These are phyloP conservation scores for Lentinula boryana DNA, from an alignment of 768 basidiomycete genomes.

Conservation along the genomic window DNA sequence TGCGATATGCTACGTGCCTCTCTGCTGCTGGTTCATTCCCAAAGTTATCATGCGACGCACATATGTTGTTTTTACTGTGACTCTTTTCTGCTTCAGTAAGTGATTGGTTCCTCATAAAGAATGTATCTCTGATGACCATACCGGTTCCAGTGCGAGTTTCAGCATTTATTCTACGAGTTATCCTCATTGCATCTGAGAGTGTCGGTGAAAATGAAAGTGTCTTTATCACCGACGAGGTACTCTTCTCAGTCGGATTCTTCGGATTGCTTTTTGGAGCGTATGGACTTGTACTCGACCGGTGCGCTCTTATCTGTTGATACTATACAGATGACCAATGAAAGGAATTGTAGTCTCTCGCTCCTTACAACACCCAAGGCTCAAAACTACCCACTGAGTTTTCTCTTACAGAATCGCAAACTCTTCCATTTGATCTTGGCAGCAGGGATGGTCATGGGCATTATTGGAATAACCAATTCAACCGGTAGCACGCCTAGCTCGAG, in stretches of 20 bases:
- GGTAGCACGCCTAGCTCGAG: conserved; percentile 11
- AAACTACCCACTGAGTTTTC: background rate
- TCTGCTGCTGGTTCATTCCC: conserved; percentile 16
- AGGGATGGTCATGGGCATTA: conserved; percentile 29
- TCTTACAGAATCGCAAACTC: conserved; percentile 23
- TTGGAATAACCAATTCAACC: conserved; percentile 16
- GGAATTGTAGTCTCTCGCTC: conserved; percentile 6
- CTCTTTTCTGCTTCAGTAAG: conserved; percentile 23
- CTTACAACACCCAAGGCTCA: background rate
- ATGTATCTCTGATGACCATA: background rate
- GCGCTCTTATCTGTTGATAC: background rate
- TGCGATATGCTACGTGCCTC: conserved; percentile 18
- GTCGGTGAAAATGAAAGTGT: conserved; percentile 25
- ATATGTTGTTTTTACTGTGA: conserved; percentile 18
- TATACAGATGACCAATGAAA: conserved; percentile 9
- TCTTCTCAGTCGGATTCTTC: conserved; percentile 37
- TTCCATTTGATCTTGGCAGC: conserved; percentile 23
- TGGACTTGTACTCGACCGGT: conserved; percentile 37
- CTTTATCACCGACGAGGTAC: conserved; percentile 31
- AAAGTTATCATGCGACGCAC: conserved; percentile 15
- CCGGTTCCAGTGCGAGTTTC: conserved; percentile 28
- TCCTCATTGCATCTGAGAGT: conserved; percentile 23
- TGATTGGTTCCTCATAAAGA: background rate
- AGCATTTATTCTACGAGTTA: conserved; percentile 34
- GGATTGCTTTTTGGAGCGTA: conserved; percentile 37